Evolutionary conservation across 768 basidiomycete genomes (phyloP).

Genomic region (Lactarius tabidus): DNA sequence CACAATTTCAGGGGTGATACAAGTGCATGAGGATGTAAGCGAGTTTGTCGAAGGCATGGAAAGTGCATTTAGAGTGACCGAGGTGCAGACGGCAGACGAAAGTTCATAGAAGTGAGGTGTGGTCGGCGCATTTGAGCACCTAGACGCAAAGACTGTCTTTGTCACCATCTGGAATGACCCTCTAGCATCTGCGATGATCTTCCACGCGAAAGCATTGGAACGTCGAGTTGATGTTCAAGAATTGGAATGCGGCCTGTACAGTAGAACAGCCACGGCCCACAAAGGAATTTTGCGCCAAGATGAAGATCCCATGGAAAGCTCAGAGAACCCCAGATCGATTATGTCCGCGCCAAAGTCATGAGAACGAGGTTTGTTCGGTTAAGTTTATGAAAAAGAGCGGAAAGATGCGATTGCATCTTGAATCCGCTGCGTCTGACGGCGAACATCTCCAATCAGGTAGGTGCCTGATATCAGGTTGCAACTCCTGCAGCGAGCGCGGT

Average conservation of each 20-base stretch:
- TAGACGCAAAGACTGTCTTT: no score
- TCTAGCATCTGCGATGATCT: slow-evolving; percentile 72
- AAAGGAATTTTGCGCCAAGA: slow-evolving; percentile 76
- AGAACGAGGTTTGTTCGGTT: slow-evolving; percentile 68
- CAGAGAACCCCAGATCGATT: slow-evolving; percentile 66
- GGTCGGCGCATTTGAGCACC: no score
- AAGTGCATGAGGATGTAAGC: no score
- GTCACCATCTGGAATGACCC: no score
- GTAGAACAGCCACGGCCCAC: slow-evolving; percentile 57
- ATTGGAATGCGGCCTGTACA: slow-evolving; percentile 42
- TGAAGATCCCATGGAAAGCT: slow-evolving; percentile 65
- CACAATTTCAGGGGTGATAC: no score
- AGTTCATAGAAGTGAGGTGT: no score
- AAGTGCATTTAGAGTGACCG: no score
- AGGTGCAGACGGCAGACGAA: no score
- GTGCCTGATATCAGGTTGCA: slow-evolving; percentile 73
- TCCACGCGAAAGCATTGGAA: slow-evolving; percentile 81
- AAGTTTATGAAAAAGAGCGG: slow-evolving; percentile 47
- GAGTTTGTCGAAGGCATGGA: no score
- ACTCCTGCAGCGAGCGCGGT: slow-evolving; percentile 65
- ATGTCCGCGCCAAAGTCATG: slow-evolving; percentile 64
- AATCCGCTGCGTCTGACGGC: slow-evolving; percentile 70
- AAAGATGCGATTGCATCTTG: slow-evolving; percentile 68
- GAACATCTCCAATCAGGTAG: slow-evolving; percentile 83
- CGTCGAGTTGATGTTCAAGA: slow-evolving; percentile 51